Evolutionary conservation across 257 asterid genomes (phyloP).

Genomic region (Solanum etuberosum): DNA sequence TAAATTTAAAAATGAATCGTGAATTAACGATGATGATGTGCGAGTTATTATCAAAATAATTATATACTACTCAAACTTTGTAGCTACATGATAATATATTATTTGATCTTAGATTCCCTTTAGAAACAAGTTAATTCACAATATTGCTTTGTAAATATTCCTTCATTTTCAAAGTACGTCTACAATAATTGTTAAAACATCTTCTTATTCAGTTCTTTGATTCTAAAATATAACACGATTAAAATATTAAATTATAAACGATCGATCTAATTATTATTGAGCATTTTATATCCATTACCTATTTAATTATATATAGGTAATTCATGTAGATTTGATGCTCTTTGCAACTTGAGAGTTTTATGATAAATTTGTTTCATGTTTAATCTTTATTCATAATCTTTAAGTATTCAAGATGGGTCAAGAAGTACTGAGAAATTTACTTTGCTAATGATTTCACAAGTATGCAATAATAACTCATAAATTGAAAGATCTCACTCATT

Average conservation of each 20-base stretch:
- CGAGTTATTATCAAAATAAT: no score
- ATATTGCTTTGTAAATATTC: neutral
- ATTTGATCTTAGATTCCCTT: neutral
- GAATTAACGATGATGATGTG: no score
- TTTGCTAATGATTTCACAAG: no score
- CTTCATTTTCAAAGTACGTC: neutral
- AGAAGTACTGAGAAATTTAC: neutral
- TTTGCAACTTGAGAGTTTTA: neutral
- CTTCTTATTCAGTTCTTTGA: neutral
- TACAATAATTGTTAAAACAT: no score
- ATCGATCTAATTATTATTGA: neutral
- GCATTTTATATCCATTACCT: no score
- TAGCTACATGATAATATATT: neutral
- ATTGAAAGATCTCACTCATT: no score
- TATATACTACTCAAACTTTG: no score
- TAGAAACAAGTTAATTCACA: neutral
- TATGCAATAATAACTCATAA: no score
- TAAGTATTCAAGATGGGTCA: neutral
- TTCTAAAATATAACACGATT: no score
- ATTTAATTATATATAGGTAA: neutral
- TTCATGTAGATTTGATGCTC: neutral
- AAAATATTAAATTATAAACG: no score
- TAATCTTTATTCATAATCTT: no score
- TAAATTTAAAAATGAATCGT: no score
- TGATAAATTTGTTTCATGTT: neutral